Conservation (phyloP, 805 yeast genomes). For the Kodamaea kakaduensis region DNA sequence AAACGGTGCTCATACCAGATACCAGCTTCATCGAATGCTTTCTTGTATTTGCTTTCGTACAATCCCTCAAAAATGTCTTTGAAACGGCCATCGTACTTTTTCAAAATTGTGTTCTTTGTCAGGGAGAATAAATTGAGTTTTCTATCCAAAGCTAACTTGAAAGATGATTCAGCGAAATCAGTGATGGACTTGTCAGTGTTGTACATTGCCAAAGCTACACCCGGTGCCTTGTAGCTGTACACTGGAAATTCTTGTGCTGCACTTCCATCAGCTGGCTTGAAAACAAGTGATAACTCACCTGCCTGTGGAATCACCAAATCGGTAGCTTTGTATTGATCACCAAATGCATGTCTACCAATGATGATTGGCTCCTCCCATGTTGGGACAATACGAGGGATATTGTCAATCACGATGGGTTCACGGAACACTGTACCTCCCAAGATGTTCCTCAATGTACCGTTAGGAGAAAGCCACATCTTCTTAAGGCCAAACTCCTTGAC, state of each 20-base stretch:
- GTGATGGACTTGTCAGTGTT: slow-evolving; percentile 74
- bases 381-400: slow-evolving; percentile 72
- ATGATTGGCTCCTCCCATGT: slow-evolving; percentile 81
- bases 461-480: slow-evolving; percentile 84
- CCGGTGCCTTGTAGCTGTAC: slow-evolving; percentile 59
- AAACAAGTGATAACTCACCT: slow-evolving; percentile 63
- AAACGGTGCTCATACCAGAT: slow-evolving; percentile 76
- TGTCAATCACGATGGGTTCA: slow-evolving; percentile 76
- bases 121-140: slow-evolving; percentile 63
- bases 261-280: slow-evolving; percentile 59
- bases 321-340: slow-evolving; percentile 81
- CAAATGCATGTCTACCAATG: slow-evolving; percentile 83
- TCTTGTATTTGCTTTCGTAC: slow-evolving; percentile 54
- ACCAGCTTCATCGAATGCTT: slow-evolving; percentile 54
- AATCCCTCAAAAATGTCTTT: slow-evolving; percentile 73
- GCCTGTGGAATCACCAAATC: slow-evolving; percentile 64
- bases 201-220: slow-evolving; percentile 81
- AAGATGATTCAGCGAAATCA: slow-evolving; percentile 78
- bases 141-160: slow-evolving; percentile 65
- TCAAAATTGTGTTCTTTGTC: slow-evolving; percentile 77
- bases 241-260: slow-evolving; percentile 48
- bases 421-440: slow-evolving; percentile 81
- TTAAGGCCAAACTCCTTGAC: slow-evolving; percentile 69
- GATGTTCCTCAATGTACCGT: slow-evolving; percentile 79
- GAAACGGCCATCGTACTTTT: slow-evolving; percentile 78